Evolutionary conservation across 192 early-diverging fungal species (phyloP).

Genomic region (Diversispora eburnea): DNA sequence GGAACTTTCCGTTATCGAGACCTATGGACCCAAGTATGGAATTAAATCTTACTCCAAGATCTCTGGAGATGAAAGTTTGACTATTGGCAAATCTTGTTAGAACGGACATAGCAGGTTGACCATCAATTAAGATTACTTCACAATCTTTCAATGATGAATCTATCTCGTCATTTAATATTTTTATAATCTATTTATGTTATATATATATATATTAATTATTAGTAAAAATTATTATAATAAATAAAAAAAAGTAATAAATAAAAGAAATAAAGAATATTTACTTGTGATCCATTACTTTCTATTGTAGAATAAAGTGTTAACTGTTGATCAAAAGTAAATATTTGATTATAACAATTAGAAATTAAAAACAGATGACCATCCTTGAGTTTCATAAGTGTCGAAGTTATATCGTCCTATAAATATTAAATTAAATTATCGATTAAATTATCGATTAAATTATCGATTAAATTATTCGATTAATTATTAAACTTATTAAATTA

Average conservation of each 20-base stretch:
- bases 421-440: not conserved
- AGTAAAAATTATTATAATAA: too few species aligned
- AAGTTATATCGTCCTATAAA: not conserved
- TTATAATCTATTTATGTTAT: not conserved
- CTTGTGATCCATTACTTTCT: not conserved
- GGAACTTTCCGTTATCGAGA: not conserved
- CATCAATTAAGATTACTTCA: constrained; percentile 40
- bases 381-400: not conserved
- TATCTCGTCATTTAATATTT: not conserved
- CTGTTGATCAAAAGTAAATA: not conserved
- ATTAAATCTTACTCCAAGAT: constrained; percentile 2
- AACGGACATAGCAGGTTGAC: constrained; percentile 33
- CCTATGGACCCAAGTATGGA: not conserved
- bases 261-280: not conserved
- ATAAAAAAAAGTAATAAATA: too few species aligned
- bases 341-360: not conserved
- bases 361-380: not conserved
- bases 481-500: not conserved
- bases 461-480: not conserved
- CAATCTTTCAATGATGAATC: constrained; percentile 26
- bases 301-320: not conserved
- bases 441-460: not conserved
- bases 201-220: not conserved
- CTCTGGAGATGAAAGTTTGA: not conserved
- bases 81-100: not conserved